Evolutionary conservation across 805 yeast genomes (phyloP).

Genomic region (Candida nanaspora): DNA sequence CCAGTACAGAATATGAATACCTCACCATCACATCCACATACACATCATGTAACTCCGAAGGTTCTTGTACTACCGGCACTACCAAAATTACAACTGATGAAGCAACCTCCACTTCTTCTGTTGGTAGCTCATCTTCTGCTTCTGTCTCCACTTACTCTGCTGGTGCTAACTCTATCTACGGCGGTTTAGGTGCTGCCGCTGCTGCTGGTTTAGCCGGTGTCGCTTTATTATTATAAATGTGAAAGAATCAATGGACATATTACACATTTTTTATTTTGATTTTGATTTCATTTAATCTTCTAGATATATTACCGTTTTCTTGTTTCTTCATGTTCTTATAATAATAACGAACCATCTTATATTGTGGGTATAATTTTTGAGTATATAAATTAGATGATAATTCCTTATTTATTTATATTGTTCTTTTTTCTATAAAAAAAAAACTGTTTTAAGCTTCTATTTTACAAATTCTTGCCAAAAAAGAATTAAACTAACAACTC

Average conservation of each 20-base stretch:
- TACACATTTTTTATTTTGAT: neutral
- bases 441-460: too few relatives aligned
- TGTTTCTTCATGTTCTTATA: too few relatives aligned
- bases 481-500: too few relatives aligned
- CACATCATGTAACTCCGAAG: slow-evolving; percentile 8
- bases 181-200: slow-evolving; percentile 18
- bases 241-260: neutral
- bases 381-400: too few relatives aligned
- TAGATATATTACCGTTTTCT: too few relatives aligned
- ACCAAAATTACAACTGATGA: slow-evolving; percentile 1
- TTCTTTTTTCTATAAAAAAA: too few relatives aligned
- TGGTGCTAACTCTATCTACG: slow-evolving; percentile 10
- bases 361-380: too few relatives aligned
- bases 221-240: slow-evolving; percentile 19
- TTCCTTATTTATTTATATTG: too few relatives aligned
- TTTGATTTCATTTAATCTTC: neutral
- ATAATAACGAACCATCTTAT: too few relatives aligned
- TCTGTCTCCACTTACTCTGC: slow-evolving; percentile 13
- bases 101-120: slow-evolving; percentile 3
- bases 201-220: slow-evolving; percentile 20
- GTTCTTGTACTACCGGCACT: slow-evolving; percentile 6
- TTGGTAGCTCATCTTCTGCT: slow-evolving; percentile 3
- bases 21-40: slow-evolving; percentile 31
- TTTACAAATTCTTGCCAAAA: too few relatives aligned
- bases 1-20: slow-evolving; percentile 28